A percentile compares a stretch with the other conserved stretches of the same genome.
phyloP scores from a whole-genome alignment of 805 yeast species.

The Kluyveromyces lactis region DNA sequence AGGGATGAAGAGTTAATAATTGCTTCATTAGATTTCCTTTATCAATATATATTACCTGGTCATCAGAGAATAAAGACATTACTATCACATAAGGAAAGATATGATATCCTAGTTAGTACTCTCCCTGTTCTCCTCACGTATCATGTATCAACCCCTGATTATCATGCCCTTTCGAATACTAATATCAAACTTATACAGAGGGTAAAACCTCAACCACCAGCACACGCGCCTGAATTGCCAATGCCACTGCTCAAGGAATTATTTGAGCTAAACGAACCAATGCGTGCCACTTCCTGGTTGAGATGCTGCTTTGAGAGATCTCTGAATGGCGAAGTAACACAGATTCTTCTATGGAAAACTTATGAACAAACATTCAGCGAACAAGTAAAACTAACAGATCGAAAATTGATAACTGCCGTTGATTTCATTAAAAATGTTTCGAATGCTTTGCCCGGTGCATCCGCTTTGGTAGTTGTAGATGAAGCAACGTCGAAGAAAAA shows the following conservation, averaged over 20 bases:
- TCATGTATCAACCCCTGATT: conserved; percentile 33
- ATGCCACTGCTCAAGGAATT: conserved; percentile 50
- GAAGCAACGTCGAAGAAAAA: conserved; percentile 59
- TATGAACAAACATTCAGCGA: conserved; percentile 81
- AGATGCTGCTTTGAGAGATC: conserved; percentile 81
- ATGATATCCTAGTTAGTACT: conserved; percentile 45
- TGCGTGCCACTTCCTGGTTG: conserved; percentile 90
- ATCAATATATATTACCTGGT: conserved; percentile 68
- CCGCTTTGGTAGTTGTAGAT: conserved; percentile 82
- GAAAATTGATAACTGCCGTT: conserved; percentile 79
- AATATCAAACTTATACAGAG: conserved; percentile 40
- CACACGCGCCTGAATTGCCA: conserved; percentile 53
- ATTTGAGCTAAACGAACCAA: conserved; percentile 67
- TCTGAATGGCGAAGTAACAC: conserved; percentile 79
- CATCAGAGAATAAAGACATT: conserved; percentile 46
- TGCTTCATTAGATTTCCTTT: conserved; percentile 72
- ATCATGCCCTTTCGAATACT: conserved; percentile 21
- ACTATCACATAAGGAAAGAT: conserved; percentile 38
- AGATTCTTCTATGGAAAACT: conserved; percentile 90
- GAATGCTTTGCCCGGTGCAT: conserved; percentile 76
- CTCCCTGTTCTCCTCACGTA: conserved; percentile 55
- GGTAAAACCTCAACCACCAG: conserved; percentile 57
- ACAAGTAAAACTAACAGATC: conserved; percentile 41
- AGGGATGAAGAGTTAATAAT: conserved; percentile 59
- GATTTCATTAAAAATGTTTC: conserved; percentile 94